These are phyloP conservation scores for Elsinoe batatas DNA, from an alignment of 2,329 filamentous ascomycete species.

Conservation along the genomic window DNA sequence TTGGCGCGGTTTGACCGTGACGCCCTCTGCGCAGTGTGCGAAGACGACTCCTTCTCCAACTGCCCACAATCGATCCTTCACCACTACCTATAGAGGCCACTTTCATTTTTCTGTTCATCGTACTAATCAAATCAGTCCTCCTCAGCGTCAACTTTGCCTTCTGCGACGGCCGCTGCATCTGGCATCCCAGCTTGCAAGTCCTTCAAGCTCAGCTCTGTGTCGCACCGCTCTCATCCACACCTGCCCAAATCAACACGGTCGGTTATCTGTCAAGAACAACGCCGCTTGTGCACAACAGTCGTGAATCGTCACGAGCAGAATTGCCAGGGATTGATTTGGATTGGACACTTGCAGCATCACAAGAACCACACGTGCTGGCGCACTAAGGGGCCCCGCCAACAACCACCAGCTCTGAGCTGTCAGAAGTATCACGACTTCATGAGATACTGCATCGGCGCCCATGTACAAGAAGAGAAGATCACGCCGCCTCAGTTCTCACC, in stretches of 20 bases:
- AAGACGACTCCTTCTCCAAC: slow-evolving; percentile 1
- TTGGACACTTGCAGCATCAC: neutral
- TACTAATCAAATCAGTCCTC: slow-evolving; percentile 2
- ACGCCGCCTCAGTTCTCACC: slow-evolving; percentile 35
- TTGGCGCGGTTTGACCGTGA: slow-evolving; percentile 4
- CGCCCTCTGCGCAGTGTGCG: slow-evolving; percentile 1
- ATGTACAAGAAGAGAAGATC: slow-evolving; percentile 42
- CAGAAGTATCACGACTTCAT: slow-evolving; percentile 23
- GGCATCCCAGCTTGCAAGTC: neutral
- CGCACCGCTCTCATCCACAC: slow-evolving; percentile 8
- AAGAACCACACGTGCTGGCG: slow-evolving; percentile 1
- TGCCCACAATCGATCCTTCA: neutral
- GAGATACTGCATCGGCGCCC: slow-evolving; percentile 28
- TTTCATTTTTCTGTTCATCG: slow-evolving; percentile 4
- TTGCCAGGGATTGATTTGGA: neutral
- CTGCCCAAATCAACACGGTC: neutral
- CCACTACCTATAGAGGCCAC: neutral
- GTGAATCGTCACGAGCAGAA: neutral
- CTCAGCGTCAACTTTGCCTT: neutral
- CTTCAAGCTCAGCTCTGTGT: slow-evolving; percentile 8
- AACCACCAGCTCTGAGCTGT: slow-evolving; percentile 14
- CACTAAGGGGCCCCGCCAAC: neutral
- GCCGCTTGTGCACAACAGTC: neutral
- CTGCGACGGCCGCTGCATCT: neutral
- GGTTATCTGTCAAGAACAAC: neutral